A percentile compares a stretch with the other conserved stretches of the same genome.
Evolutionary conservation across 2,329 filamentous ascomycete genomes (phyloP).

Genomic region (Alternaria infectoria): DNA sequence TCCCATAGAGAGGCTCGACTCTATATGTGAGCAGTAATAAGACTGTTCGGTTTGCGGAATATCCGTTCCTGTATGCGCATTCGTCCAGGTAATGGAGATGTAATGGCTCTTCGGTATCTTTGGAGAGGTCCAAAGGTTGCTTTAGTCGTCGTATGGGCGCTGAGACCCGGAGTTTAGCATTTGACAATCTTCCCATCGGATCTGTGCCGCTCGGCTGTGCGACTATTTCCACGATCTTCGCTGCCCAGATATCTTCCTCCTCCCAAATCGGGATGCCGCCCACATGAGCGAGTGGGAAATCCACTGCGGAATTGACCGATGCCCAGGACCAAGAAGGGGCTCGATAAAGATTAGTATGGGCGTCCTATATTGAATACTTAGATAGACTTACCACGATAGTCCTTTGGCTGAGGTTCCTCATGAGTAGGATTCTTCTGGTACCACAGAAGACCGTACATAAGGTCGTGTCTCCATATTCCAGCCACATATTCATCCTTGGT

Average conservation of each 20-base stretch:
- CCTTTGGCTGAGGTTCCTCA: neutral
- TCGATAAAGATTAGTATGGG: neutral
- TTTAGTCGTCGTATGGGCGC: neutral
- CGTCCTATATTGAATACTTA: neutral
- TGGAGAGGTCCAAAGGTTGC: neutral
- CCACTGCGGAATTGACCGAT: neutral
- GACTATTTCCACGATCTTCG: neutral
- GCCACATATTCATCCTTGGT: neutral
- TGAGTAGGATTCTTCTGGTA: rapidly evolving
- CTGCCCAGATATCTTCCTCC: neutral
- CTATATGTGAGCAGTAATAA: neutral
- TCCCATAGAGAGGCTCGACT: neutral
- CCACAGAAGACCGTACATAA: neutral
- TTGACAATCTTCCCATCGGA: neutral
- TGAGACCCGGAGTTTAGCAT: neutral
- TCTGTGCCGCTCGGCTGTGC: neutral
- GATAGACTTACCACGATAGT: neutral
- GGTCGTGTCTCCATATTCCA: neutral
- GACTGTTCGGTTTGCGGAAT: neutral
- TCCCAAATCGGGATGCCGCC: neutral
- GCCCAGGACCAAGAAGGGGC: neutral
- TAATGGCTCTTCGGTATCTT: neutral
- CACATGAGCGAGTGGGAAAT: neutral
- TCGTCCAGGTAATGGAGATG: rapidly evolving
- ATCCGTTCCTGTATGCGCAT: neutral